Conservation (phyloP, 192 early-diverging fungal genomes). For the Linnemannia zychae region DNA sequence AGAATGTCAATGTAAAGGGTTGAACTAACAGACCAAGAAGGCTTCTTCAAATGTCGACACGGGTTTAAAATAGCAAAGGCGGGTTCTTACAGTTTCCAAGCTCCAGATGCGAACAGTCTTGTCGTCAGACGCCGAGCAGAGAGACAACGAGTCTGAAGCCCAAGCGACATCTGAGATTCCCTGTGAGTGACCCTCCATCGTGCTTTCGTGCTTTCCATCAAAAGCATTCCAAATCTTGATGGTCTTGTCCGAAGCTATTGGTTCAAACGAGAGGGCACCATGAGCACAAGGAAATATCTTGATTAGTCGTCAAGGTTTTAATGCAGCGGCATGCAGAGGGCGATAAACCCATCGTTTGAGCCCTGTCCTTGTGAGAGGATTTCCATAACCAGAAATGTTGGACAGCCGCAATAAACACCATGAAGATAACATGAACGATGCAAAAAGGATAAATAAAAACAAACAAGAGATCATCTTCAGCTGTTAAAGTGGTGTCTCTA, state of each 20-base stretch:
- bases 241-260: constrained; percentile 92
- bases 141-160: constrained; percentile 89
- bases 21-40: neutral
- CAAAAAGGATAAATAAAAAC: neutral
- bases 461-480: neutral
- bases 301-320: constrained; percentile 1
- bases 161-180: constrained; percentile 98
- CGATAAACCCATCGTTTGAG: neutral
- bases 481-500: neutral
- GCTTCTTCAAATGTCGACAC: neutral
- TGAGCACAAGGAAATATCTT: neutral
- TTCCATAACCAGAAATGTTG: constrained; percentile 9
- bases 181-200: constrained; percentile 89
- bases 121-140: constrained; percentile 96
- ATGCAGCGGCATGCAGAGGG: constrained; percentile 4
- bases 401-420: neutral
- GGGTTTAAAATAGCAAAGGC: neutral
- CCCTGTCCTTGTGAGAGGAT: constrained; percentile 1
- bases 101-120: constrained; percentile 96
- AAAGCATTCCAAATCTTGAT: constrained; percentile 94
- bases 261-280: neutral
- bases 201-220: constrained; percentile 87
- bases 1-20: neutral
- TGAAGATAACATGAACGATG: neutral
- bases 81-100: constrained; percentile 72